Evolutionary conservation across 1,284 basidiomycete species (phyloP).

Genomic region (Papiliotrema fonsecae): DNA sequence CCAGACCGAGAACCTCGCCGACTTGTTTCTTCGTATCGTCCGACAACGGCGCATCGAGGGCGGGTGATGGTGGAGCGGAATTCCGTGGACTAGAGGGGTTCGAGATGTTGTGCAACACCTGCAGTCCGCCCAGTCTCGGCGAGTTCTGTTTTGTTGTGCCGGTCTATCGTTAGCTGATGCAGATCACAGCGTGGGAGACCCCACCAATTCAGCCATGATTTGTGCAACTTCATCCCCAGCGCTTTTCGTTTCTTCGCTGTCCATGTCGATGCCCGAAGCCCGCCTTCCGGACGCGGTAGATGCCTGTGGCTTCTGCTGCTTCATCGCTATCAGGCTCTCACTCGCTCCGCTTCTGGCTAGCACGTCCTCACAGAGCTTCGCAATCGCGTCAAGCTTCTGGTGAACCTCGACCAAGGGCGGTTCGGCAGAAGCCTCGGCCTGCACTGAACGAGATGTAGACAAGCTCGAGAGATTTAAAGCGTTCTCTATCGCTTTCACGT

Average conservation of each 20-base stretch:
- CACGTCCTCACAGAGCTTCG: conserved; percentile 31
- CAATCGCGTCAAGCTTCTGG: conserved; percentile 39
- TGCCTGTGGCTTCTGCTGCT: background rate
- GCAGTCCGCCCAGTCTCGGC: conserved; percentile 21
- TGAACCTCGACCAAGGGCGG: conserved; percentile 19
- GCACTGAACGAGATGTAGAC: conserved; percentile 7
- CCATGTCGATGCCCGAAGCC: conserved; percentile 8
- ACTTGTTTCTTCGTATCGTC: conserved; percentile 28
- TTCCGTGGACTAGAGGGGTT: conserved; percentile 11
- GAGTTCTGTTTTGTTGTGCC: conserved; percentile 23
- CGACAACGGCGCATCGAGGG: background rate
- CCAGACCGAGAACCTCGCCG: conserved; percentile 26
- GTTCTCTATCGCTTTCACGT: conserved; percentile 30
- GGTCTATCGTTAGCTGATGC: too few species aligned
- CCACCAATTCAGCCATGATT: conserved; percentile 34
- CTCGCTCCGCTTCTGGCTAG: conserved; percentile 10
- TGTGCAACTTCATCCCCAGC: conserved; percentile 35
- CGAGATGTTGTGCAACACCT: conserved; percentile 26
- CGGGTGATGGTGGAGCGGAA: background rate
- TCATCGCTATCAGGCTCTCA: background rate
- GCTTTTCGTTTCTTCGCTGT: conserved; percentile 20
- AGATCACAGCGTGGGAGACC: conserved; percentile 1
- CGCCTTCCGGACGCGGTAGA: too few species aligned
- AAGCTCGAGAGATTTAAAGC: conserved; percentile 26
- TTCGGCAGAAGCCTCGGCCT: background rate